Evolutionary conservation across 2,329 filamentous ascomycete species (phyloP), one percentile per base, ranked within the genome.

Genomic region (Claviceps humidiphila): DNA sequence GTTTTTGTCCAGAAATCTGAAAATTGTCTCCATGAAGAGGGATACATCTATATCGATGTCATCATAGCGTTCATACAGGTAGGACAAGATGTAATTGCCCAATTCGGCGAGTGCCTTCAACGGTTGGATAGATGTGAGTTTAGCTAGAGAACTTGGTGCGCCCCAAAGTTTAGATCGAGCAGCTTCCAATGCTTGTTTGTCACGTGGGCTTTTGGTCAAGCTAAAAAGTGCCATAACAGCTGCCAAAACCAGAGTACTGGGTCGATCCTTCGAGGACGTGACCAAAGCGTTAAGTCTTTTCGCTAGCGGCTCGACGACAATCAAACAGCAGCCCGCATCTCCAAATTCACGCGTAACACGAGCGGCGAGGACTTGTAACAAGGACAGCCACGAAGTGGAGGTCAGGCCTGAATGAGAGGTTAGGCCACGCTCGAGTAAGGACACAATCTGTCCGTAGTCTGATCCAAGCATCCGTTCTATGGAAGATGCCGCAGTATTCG

Each of bases 271-370:
- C 7, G 16, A 49, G 11, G 42, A 41, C 17, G 24, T 17, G 17
- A 45, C 5, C 17, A 50, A 67, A 51, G 74, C 72, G 40, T 71
- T 59, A 4, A 85, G 58, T 1, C 66, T 60, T 58, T 78, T 82
- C 0, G 86, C 79, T 3, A 93, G 60, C 1, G 84, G 85, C 55
- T 94, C 88, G 41, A 90, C 71, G 1, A 89, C 74, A 24, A 78
- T 76, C 49, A 86, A 71, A 5, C 82, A 78, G 42, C 83, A 74
- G 5, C 81, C 83, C 16, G 78, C 77, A 55, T 88, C 81, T 3
- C 87, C 86, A 50, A 78, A 77, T 56, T 88, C 81, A 13, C 74
- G 69, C 17, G 72, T 75, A 6, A 84, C 77, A 50, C 78, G 76
- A 8, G 73, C 66, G 3, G 77, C 70, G 8, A 87, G 68, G 1